phyloP scores from a whole-genome alignment of 768 basidiomycete species.

The Crucibulum laeve region DNA sequence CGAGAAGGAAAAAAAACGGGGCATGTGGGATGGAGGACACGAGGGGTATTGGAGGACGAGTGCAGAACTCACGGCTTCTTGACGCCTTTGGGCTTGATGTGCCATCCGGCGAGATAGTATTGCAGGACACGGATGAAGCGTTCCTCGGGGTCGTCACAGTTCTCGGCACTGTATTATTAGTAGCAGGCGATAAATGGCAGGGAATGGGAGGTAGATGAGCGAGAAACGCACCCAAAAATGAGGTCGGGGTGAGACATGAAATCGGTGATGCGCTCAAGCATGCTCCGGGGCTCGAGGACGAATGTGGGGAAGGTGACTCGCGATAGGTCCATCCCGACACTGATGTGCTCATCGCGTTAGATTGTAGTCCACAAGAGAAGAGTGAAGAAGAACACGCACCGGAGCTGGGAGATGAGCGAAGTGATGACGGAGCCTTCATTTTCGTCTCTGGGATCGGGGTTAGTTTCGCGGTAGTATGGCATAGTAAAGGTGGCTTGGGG shows the following conservation, averaged over 20 bases:
- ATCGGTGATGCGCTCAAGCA: constrained; percentile 98
- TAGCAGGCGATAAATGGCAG: not conserved
- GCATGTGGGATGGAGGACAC: not conserved
- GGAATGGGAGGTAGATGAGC: not conserved
- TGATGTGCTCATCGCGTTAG: constrained; percentile 18
- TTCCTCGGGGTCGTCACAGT: constrained; percentile 80
- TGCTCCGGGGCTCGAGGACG: constrained; percentile 93
- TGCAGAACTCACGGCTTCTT: constrained; percentile 87
- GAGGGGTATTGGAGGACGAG: constrained; percentile 4
- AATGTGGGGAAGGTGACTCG: constrained; percentile 94
- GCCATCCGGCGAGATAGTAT: constrained; percentile 99
- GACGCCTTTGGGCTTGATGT: constrained; percentile 98
- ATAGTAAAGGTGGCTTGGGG: too few relatives aligned
- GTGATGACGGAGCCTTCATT: constrained; percentile 89
- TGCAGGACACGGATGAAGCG: constrained; percentile 87
- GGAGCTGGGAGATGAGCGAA: constrained; percentile 84
- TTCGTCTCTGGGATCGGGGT: constrained; percentile 66
- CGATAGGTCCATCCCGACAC: constrained; percentile 95
- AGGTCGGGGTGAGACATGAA: constrained; percentile 99
- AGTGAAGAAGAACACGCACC: constrained; percentile 36
- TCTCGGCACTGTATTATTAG: constrained; percentile 57
- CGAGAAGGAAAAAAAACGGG: too few relatives aligned
- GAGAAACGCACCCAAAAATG: constrained; percentile 77
- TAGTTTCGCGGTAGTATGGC: constrained; percentile 28
- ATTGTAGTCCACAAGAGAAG: too few relatives aligned